Base-by-base conservation (phyloP, 495 filamentous ascomycete species). In the Hypoxylon subgilvum region DNA sequence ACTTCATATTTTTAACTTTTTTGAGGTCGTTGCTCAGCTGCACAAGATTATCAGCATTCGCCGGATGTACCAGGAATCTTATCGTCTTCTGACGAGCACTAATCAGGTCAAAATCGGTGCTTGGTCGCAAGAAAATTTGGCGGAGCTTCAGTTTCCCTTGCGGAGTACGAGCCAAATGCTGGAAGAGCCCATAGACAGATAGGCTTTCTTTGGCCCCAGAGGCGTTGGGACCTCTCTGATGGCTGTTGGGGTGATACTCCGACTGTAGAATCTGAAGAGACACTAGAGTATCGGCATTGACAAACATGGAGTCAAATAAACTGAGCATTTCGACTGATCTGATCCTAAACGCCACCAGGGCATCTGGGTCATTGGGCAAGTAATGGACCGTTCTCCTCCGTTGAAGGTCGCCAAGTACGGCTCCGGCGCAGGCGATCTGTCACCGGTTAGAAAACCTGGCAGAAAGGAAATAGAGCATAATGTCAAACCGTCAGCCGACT, bases 251-350 rank as follows among this genome's bases (percentile, higher is more conserved):
- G 72, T 94, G 90, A 13, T 84, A 86, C 63, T 97, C 92, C 4
- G 86, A 84, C 44, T 89, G 88, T 28, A 97, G 74, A 10, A 98
- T 90, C 59, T 97, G 92, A 18, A 98, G 82, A 5, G 92, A 89
- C 13, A 82, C 74, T 21, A 97, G 74, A 0, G 93, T 87, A 61
- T 96, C 89, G 7, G 82, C 79, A 62, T 89, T 92, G 57, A 97
- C 79, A 68, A 93, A 90, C 91, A 98, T 93, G 4, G 84, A 84
- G 63, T 88, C 84, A 30, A 76, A 78, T 7, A 96, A 72, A 49
- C 79, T 84, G 69, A 91, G 92, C 87, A 92, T 95, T 66, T 90
- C 84, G 21, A 97, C 68, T 1, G 74, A 77, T 35, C 67, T 79
- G 17, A 97, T 77, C 13, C 72, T 76, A 53, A 90, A 91, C 8